Evolutionary conservation across 441 rosid genomes (phyloP).

Genomic region (Macaranga tanarius): DNA sequence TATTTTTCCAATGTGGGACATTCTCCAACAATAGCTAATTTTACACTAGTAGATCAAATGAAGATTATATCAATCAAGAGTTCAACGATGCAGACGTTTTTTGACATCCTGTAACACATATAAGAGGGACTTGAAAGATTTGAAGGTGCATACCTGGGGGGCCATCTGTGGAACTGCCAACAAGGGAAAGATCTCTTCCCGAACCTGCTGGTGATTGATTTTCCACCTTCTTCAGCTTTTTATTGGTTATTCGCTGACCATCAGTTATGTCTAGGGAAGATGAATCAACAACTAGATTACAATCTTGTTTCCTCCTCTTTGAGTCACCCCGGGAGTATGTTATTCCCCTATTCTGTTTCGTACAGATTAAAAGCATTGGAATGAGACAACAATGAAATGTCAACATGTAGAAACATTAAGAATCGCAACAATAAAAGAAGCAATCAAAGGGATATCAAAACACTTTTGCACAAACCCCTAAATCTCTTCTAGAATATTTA

Average conservation of each 20-base stretch:
- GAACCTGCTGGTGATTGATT: slow-evolving; percentile 29
- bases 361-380: slow-evolving; percentile 13
- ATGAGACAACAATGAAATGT: neutral
- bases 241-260: slow-evolving; percentile 15
- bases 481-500: neutral
- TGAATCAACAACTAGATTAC: slow-evolving; percentile 19
- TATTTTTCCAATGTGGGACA: too few species aligned
- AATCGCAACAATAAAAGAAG: neutral
- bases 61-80: neutral
- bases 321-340: slow-evolving; percentile 31
- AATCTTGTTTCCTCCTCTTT: slow-evolving; percentile 38
- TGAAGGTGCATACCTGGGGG: slow-evolving; percentile 35
- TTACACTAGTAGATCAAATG: neutral
- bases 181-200: slow-evolving; percentile 15
- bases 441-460: neutral
- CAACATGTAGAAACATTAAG: neutral
- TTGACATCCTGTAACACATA: neutral
- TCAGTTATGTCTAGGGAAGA: slow-evolving; percentile 15
- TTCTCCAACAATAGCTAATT: too few species aligned
- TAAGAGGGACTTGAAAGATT: neutral
- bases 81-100: neutral
- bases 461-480: neutral
- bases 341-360: slow-evolving; percentile 59
- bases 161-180: slow-evolving; percentile 11
- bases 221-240: slow-evolving; percentile 34